Evolutionary conservation across 129 eudicot genomes (phyloP).

Genomic region (Apium graveolens): DNA sequence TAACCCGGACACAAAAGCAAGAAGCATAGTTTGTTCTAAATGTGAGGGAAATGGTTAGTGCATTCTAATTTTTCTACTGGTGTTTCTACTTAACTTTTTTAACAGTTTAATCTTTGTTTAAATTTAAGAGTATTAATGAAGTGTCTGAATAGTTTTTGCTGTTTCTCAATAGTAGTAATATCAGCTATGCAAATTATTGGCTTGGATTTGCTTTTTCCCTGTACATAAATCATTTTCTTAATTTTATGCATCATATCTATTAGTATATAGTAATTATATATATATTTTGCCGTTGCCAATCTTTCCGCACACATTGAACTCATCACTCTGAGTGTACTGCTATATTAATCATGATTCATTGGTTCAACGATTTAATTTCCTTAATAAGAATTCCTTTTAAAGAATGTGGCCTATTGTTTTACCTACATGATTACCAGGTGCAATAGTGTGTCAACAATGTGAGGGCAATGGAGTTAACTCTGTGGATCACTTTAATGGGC

Average conservation of each 20-base stretch:
- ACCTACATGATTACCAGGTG: slow-evolving; percentile 1
- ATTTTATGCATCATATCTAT: not conserved
- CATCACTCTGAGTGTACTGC: not conserved
- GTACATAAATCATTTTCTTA: not conserved
- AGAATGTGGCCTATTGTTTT: not conserved
- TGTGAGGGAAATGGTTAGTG: slow-evolving; percentile 15
- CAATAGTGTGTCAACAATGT: slow-evolving; percentile 9
- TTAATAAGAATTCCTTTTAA: not conserved
- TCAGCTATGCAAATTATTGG: not conserved
- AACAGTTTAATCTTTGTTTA: not conserved
- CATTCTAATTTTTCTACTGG: not conserved
- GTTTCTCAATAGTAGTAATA: not conserved
- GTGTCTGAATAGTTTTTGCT: not conserved
- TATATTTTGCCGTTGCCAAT: not conserved
- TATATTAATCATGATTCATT: not conserved
- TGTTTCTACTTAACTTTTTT: not conserved
- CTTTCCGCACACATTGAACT: not conserved
- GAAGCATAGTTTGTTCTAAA: slow-evolving; percentile 3
- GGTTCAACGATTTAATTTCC: not conserved
- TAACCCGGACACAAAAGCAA: slow-evolving; percentile 1
- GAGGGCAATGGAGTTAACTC: slow-evolving; percentile 34
- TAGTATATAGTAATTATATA: not conserved
- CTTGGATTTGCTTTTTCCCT: not conserved
- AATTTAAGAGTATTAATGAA: not conserved
- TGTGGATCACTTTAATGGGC: slow-evolving; percentile 64